Base-by-base conservation (phyloP, 495 filamentous ascomycete species). In the Annulohypoxylon maeteangense region DNA sequence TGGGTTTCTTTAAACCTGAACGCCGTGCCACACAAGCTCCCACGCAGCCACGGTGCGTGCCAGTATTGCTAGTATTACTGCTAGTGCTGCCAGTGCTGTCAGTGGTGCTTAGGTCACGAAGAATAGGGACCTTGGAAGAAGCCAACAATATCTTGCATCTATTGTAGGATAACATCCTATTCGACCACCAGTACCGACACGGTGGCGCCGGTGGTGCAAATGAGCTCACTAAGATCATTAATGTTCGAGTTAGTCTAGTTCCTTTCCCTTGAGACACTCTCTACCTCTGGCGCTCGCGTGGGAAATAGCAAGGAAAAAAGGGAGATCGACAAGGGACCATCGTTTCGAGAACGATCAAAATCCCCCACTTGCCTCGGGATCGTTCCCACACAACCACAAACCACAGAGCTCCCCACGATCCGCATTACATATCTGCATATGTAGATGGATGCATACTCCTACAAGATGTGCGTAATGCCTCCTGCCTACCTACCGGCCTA, bases 341-440 rank as follows among this genome's bases (percentile, higher is more conserved):
- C 23, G 53, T 54, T 45, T 63, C 42, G 67, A 69, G 50, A 62
- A 68, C 57, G 55, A 70, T 55, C 47, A 62, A 34, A 68, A 56
- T 62, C 60, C 59, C 70, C 59, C 61, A 63, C 51, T 61, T 62
- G 29, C 53, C 60, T 72, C 50, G 48, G 59, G 60, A 59, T 14
- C 38, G 65, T 73, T 68, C 61, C 61, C 60, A 65, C 61, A 51
- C 56, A 50, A 23, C 40, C 40, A 44, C 16, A 16, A 44, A 44
- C 40, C 40, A 44, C 40, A 44, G 8, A 7, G 4, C 60, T 68
- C 70, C 55, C 70, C 61, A 68, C 65, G 70, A 68, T 68, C 56
- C 61, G 54, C 29, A 60, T 55, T 55, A 34, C 51, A 22, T 29
- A n/a, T n/a, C n/a, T n/a, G n/a, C n/a, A n/a, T n/a, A n/a, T n/a